Evolutionary conservation across 768 basidiomycete species (phyloP).

Genomic region (Trametes cingulata): DNA sequence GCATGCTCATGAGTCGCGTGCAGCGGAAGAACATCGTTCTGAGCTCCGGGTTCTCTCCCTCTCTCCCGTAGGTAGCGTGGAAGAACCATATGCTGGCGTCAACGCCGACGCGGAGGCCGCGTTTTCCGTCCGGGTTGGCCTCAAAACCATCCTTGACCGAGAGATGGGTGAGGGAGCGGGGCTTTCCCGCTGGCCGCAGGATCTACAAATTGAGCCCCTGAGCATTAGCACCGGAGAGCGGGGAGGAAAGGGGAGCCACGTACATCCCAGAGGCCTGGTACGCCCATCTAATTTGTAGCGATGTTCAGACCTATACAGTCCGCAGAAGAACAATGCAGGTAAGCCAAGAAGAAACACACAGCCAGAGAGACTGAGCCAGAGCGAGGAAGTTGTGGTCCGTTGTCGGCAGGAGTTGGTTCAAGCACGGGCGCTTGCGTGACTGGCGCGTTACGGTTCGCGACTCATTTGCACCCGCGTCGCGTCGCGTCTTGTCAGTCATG

Average conservation of each 20-base stretch:
- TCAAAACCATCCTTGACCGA: conserved; percentile 76
- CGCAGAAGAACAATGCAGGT: too few relatives aligned
- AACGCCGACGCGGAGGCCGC: conserved; percentile 83
- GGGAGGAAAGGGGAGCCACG: not conserved
- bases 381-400: too few relatives aligned
- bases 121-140: conserved; percentile 57
- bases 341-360: too few relatives aligned
- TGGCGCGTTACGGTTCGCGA: conserved; percentile 11
- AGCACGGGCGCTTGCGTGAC: not conserved
- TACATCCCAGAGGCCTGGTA: conserved; percentile 31
- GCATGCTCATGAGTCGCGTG: conserved; percentile 70
- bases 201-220: conserved; percentile 46
- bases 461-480: conserved; percentile 8
- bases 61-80: conserved; percentile 70
- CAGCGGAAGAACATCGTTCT: conserved; percentile 86
- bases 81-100: conserved; percentile 86
- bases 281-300: too few relatives aligned
- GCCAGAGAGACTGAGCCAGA: too few relatives aligned
- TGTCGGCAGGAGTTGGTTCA: conserved; percentile 5
- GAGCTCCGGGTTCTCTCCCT: conserved; percentile 87
- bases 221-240: not conserved
- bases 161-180: conserved; percentile 75
- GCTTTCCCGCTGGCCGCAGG: conserved; percentile 67
- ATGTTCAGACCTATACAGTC: too few relatives aligned
- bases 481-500: not conserved